These are phyloP conservation scores for Ichthyophthirius multifiliis DNA, from an alignment of 169 alveolate genomes.

Conservation along the genomic window DNA sequence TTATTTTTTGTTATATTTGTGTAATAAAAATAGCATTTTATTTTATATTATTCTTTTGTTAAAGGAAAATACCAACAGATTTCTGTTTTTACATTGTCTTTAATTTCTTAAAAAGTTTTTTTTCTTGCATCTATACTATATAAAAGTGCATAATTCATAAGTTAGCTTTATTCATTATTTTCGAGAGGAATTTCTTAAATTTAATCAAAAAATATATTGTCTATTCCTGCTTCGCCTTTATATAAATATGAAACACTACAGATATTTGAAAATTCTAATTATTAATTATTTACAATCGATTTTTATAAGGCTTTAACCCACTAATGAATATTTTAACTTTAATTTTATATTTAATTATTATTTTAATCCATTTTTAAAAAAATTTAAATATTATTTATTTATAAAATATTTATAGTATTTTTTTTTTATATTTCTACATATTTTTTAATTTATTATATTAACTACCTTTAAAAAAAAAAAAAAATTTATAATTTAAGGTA, in stretches of 20 bases:
- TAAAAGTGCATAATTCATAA: not conserved
- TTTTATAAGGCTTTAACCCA: constrained; percentile 5
- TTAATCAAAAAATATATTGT: not conserved
- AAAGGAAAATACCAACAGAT: constrained; percentile 36
- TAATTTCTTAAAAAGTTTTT: constrained; percentile 14
- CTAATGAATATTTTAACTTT: not conserved
- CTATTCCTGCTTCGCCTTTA: not conserved
- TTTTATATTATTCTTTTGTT: constrained; percentile 22
- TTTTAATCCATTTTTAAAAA: too few relatives aligned
- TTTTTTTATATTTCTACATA: too few relatives aligned
- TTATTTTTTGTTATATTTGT: not conserved
- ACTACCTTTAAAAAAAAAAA: too few relatives aligned
- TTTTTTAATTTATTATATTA: too few relatives aligned
- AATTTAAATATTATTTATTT: too few relatives aligned
- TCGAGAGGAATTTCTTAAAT: not conserved
- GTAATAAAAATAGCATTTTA: not conserved
- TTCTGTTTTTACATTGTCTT: not conserved
- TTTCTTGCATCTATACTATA: constrained; percentile 9
- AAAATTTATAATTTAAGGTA: too few relatives aligned
- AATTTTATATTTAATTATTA: too few relatives aligned
- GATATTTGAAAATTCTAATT: constrained; percentile 3
- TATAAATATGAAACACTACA: not conserved
- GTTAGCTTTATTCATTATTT: not conserved
- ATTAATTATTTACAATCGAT: constrained; percentile 5
- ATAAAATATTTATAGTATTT: too few relatives aligned